Evolutionary conservation across 805 yeast genomes (phyloP), one percentile per base, ranked within the genome.

Genomic region (Suhomyces emberorum): DNA sequence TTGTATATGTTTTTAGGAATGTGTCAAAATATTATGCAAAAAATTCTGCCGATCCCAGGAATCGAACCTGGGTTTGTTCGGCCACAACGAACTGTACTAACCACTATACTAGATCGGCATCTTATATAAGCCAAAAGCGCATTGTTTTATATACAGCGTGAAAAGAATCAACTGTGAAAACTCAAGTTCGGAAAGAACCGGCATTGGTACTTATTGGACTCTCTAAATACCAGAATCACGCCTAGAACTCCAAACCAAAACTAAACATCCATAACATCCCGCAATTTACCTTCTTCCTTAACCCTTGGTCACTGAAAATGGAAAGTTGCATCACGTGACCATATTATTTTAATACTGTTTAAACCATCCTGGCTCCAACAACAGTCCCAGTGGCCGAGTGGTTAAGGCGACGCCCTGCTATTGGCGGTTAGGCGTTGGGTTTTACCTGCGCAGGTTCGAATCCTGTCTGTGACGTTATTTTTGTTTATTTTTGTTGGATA

Each of bases 401-500:
- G 88, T 81, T 81, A 81, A 81, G 88, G 88, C 85, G 88, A 78
- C 79, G 80, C 88, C 87, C 88, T 81, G 87, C 88, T 81, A 79
- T 69, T 17, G 15, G 49, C 46, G 28, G 49, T 42, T 20, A 45
- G 49, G 49, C 34, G 49, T 45, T 45, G 49, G 62, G 67, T 49
- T 53, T 54, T 66, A 59, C 72, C 68, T 63, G 61, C 73, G 73
- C 73, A 68, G 72, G 73, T 68, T 68, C 73, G 73, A 68, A 67
- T 67, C 73, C 72, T 67, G 72, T 65, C 71, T 63, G 70, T 65
- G 59, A 64, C 73, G 72, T 34, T 39, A 44, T 52, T 43, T 51
- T 52, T 61, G n/a, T n/a, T n/a, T n/a, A n/a, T n/a, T n/a, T n/a
- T n/a, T n/a, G n/a, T n/a, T n/a, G n/a, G n/a, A n/a, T n/a, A n/a